A percentile compares a stretch with the other conserved stretches of the same genome.
Conservation (phyloP, 352 stramenopile species). For the Pythium dissimile region DNA sequence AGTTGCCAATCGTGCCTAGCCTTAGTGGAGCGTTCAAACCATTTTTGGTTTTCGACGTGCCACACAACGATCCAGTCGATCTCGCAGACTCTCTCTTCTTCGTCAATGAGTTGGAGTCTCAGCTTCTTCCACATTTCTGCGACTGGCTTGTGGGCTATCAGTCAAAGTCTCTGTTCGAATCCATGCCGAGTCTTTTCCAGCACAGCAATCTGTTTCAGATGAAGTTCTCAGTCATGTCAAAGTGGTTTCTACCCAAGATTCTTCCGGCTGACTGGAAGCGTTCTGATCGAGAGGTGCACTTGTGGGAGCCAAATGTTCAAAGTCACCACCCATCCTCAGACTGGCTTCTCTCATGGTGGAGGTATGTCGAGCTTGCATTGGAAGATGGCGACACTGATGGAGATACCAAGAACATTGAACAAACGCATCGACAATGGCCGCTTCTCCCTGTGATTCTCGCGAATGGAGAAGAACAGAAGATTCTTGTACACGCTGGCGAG, state of each 20-base stretch:
- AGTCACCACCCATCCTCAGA: background rate
- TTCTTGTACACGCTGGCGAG: conserved; percentile 8
- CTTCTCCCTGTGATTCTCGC: conserved; percentile 5
- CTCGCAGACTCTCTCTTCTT: conserved; percentile 10
- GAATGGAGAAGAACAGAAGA: background rate
- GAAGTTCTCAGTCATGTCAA: background rate
- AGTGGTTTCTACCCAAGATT: conserved; percentile 14
- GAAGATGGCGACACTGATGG: background rate
- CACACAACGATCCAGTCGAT: background rate
- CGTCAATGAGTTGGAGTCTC: conserved; percentile 3
- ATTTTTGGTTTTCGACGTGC: background rate
- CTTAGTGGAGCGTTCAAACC: conserved; percentile 10
- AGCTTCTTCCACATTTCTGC: conserved; percentile 4
- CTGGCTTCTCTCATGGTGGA: conserved; percentile 18
- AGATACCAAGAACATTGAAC: background rate
- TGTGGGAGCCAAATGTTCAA: conserved; percentile 8
- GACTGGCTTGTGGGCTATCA: conserved; percentile 6
- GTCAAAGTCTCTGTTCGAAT: conserved; percentile 10
- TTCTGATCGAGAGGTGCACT: background rate
- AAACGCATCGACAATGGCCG: conserved; percentile 7
- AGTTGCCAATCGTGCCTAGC: conserved; percentile 8
- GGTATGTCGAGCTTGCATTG: conserved; percentile 12
- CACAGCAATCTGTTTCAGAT: conserved; percentile 13
- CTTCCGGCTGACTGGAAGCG: conserved; percentile 13
- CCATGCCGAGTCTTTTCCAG: background rate